Conservation (phyloP, 768 basidiomycete species). For the Infundibulicybe gibba region DNA sequence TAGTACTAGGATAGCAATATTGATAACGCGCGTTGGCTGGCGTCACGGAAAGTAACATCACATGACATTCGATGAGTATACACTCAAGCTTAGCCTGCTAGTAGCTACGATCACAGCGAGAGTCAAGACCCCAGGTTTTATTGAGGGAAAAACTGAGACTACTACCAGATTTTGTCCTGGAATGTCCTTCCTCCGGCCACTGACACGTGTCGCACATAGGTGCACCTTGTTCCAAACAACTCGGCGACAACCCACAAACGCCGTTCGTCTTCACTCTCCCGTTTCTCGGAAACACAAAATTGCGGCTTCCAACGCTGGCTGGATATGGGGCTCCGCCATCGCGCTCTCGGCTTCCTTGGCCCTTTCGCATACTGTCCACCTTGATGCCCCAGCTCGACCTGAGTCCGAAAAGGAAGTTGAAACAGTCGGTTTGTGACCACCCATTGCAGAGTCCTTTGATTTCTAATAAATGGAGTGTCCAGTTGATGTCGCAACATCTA, state of each 20-base stretch:
- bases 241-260: too few relatives aligned
- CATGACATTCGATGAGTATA: too few relatives aligned
- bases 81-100: too few relatives aligned
- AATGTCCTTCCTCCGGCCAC: constrained; percentile 7
- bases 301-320: background rate
- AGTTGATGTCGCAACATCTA: constrained; percentile 76
- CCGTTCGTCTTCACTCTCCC: background rate
- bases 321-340: constrained; percentile 1
- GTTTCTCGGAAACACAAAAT: background rate
- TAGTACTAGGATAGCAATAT: too few relatives aligned
- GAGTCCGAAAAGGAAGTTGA: constrained; percentile 1
- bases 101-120: too few relatives aligned
- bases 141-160: too few relatives aligned
- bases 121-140: too few relatives aligned
- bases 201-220: background rate
- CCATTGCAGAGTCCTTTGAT: background rate
- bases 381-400: constrained; percentile 5
- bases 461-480: constrained; percentile 3
- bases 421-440: constrained; percentile 3
- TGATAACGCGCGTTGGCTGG: too few relatives aligned
- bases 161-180: too few relatives aligned
- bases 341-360: constrained; percentile 6
- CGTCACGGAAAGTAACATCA: too few relatives aligned
- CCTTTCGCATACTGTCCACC: constrained; percentile 2
- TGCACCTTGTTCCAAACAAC: too few relatives aligned